Percentiles rank a stretch among this genome's conserved stretches.
Evolutionary conservation across 345 rosid genomes (phyloP).

Genomic region (Citrus cavaleriei): DNA sequence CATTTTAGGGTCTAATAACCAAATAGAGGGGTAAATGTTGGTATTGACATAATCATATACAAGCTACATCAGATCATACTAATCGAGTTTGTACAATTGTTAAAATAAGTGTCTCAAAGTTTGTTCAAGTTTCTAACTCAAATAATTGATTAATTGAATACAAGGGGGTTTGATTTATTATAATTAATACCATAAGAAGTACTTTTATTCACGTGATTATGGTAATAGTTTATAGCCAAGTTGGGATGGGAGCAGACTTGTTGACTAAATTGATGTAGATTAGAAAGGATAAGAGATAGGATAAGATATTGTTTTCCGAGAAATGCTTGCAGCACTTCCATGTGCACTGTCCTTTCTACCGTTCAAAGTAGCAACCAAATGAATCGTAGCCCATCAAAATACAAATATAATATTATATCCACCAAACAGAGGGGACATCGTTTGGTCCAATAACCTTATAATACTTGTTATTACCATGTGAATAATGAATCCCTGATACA

Average conservation of each 20-base stretch:
- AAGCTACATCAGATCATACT: neutral
- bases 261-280: conserved; percentile 19
- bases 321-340: conserved; percentile 23
- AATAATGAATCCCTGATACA: no score
- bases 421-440: neutral
- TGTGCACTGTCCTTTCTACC: conserved; percentile 9
- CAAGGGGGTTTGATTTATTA: neutral
- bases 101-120: neutral
- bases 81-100: neutral
- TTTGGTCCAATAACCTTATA: neutral
- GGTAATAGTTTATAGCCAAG: conserved; percentile 1
- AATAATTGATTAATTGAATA: neutral
- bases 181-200: neutral
- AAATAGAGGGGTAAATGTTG: no score
- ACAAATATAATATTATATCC: neutral
- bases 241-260: conserved; percentile 14
- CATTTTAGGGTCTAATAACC: neutral
- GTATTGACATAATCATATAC: no score
- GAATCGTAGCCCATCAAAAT: neutral
- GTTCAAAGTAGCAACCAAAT: neutral
- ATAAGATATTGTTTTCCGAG: conserved; percentile 13
- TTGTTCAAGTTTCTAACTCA: neutral
- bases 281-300: neutral
- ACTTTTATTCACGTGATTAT: conserved; percentile 10
- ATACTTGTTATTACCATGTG: no score